These are phyloP conservation scores for Lepiota venenata DNA, from an alignment of 768 basidiomycete genomes.

Conservation along the genomic window DNA sequence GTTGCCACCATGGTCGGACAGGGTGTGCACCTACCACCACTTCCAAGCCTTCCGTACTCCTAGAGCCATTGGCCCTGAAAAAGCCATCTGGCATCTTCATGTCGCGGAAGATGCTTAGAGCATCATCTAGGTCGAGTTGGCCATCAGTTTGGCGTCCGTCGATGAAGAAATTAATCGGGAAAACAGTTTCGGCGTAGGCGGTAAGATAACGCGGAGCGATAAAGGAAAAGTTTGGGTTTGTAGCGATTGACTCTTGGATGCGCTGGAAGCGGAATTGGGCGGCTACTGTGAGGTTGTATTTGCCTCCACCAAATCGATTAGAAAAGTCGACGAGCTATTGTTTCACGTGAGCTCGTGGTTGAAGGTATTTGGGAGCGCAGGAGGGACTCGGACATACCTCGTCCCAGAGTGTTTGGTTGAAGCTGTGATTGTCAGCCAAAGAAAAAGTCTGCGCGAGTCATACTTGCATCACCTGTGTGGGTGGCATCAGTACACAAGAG, in stretches of 20 bases:
- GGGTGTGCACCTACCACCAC: constrained; percentile 11
- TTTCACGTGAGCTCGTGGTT: background rate
- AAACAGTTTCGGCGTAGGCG: constrained; percentile 17
- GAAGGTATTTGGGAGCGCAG: background rate
- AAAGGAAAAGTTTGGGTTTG: constrained; percentile 16
- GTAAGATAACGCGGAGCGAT: constrained; percentile 16
- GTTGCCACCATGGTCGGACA: constrained; percentile 14
- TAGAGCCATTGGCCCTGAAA: constrained; percentile 8
- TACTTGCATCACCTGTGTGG: constrained; percentile 13
- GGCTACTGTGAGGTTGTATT: constrained; percentile 16
- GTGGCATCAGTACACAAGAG: background rate
- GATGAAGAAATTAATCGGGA: constrained; percentile 16
- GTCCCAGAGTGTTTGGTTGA: constrained; percentile 19
- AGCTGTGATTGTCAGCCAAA: constrained; percentile 20
- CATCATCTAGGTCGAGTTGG: constrained; percentile 13
- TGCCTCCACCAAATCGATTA: constrained; percentile 16
- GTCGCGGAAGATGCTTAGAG: constrained; percentile 16
- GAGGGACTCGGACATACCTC: constrained; percentile 6
- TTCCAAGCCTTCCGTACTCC: constrained; percentile 1
- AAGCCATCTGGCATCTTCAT: constrained; percentile 14
- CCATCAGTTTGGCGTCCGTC: constrained; percentile 14
- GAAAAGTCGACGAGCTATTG: constrained; percentile 14
- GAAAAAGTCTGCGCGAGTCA: constrained; percentile 15
- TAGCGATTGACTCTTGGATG: constrained; percentile 19
- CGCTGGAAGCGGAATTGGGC: constrained; percentile 15